A percentile compares a stretch with the other conserved stretches of the same genome.
phyloP scores from a whole-genome alignment of 257 asterid species.

The Verbascum thapsus region DNA sequence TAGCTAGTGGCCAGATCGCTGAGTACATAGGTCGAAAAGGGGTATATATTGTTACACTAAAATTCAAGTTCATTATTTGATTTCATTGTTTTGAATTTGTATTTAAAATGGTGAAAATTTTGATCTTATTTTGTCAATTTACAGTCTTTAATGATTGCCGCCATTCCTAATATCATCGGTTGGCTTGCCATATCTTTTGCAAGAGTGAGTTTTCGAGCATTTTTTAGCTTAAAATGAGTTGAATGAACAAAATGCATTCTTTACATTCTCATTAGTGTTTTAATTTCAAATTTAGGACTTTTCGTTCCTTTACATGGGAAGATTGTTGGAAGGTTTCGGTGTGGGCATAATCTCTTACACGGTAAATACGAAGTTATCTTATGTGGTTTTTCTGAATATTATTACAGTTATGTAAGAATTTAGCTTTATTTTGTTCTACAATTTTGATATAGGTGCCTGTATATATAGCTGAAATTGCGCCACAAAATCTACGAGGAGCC shows the following conservation, averaged over 20 bases:
- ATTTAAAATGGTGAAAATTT: neutral
- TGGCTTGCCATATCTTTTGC: constrained; percentile 93
- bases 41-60: constrained; percentile 27
- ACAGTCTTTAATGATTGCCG: constrained; percentile 88
- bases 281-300: constrained; percentile 46
- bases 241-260: neutral
- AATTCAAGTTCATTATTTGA: constrained; percentile 4
- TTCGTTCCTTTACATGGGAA: constrained; percentile 95
- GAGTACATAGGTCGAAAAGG: constrained; percentile 83
- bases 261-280: constrained; percentile 8
- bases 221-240: neutral
- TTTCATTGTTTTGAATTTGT: constrained; percentile 1
- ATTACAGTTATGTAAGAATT: neutral
- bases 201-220: constrained; percentile 50
- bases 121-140: constrained; percentile 26
- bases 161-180: constrained; percentile 91
- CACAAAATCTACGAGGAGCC: constrained; percentile 80
- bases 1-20: constrained; percentile 94
- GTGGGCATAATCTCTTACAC: constrained; percentile 90
- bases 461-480: constrained; percentile 94
- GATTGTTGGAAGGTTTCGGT: constrained; percentile 95
- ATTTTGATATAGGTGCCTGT: constrained; percentile 72
- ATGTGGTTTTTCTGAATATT: constrained; percentile 24
- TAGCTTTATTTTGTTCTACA: constrained; percentile 11
- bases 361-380: constrained; percentile 40